Evolutionary conservation across 2,329 filamentous ascomycete genomes (phyloP).

Genomic region (Fusarium robinianum): DNA sequence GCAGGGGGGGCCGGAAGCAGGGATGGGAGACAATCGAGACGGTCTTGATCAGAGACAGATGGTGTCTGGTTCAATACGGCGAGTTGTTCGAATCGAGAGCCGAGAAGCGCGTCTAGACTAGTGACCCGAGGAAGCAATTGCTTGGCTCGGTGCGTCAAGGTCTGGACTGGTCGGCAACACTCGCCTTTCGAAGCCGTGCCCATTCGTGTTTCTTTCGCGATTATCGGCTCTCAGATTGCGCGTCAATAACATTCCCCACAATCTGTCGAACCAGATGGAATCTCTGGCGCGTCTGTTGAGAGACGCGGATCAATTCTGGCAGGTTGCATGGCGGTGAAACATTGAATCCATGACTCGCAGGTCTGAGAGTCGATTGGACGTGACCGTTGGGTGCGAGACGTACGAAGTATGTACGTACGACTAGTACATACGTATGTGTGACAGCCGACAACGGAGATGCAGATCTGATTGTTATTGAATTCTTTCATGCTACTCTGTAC

Average conservation of each 20-base stretch:
- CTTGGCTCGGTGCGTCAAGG: neutral
- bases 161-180: too few relatives aligned
- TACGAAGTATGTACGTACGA: too few relatives aligned
- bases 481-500: too few relatives aligned
- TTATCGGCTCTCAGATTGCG: neutral
- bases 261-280: conserved; percentile 10
- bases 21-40: conserved; percentile 1
- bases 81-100: neutral
- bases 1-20: conserved; percentile 20
- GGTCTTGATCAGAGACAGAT: too few relatives aligned
- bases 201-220: conserved; percentile 2
- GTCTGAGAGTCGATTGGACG: neutral
- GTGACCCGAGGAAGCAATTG: too few relatives aligned
- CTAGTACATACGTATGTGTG: too few relatives aligned
- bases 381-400: neutral
- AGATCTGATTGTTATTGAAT: too few relatives aligned
- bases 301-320: conserved; percentile 8
- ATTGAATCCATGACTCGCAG: conserved; percentile 3
- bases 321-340: conserved; percentile 6
- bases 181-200: too few relatives aligned
- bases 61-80: conserved; percentile 1
- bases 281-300: conserved; percentile 19
- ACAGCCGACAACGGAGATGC: too few relatives aligned
- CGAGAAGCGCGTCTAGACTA: conserved; percentile 18
- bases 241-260: neutral